phyloP scores from a whole-genome alignment of 331 rosid species.

The Saraca asoca region DNA sequence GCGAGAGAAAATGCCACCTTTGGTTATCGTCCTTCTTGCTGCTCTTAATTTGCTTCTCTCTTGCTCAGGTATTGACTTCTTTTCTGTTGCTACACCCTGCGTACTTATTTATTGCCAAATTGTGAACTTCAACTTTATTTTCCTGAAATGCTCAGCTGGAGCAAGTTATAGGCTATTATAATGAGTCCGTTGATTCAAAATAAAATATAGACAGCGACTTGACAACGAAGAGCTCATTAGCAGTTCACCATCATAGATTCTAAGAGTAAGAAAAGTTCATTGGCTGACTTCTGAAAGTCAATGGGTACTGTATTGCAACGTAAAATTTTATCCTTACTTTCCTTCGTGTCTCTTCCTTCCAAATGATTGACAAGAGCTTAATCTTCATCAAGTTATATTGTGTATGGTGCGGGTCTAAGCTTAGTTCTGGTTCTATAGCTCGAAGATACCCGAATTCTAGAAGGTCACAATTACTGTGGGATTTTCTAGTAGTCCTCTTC shows the following conservation, averaged over 20 bases:
- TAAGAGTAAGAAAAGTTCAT: background rate
- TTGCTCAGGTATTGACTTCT: slow-evolving; percentile 54
- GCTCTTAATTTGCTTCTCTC: slow-evolving; percentile 45
- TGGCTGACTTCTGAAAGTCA: background rate
- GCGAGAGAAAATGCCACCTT: slow-evolving; percentile 61
- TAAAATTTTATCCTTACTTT: background rate
- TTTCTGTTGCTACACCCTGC: background rate
- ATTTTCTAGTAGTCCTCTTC: slow-evolving; percentile 6
- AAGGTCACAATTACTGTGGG: slow-evolving; percentile 1
- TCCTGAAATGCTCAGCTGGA: background rate
- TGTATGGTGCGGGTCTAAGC: background rate
- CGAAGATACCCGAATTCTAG: background rate
- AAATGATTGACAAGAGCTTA: background rate
- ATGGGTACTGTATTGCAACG: background rate
- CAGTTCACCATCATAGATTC: background rate
- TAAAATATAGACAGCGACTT: background rate
- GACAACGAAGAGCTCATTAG: background rate
- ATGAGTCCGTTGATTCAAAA: background rate
- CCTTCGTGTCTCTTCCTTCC: background rate
- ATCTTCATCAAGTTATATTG: background rate
- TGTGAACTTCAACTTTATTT: background rate
- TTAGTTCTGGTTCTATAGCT: slow-evolving; percentile 10
- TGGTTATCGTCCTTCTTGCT: slow-evolving; percentile 43
- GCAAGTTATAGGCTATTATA: background rate
- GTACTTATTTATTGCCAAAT: too few relatives aligned